phyloP scores from a whole-genome alignment of 208 protist species.

The Plasmodiophora brassicae region DNA sequence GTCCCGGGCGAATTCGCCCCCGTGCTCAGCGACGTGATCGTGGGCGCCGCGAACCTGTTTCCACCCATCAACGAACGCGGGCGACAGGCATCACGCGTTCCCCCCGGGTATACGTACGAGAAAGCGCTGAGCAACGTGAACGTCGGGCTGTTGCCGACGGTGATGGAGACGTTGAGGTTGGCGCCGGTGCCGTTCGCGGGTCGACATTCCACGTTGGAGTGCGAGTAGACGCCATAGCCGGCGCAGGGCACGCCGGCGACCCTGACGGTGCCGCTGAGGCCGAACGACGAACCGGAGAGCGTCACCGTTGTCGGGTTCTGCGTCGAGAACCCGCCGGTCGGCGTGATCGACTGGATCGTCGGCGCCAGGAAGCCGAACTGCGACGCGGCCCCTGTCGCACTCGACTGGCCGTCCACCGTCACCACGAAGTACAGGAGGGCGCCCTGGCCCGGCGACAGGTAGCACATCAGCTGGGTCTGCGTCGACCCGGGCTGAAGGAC shows the following conservation, averaged over 20 bases:
- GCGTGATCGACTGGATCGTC: background rate
- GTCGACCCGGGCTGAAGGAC: background rate
- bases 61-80: no score
- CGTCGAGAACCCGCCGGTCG: background rate
- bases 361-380: background rate
- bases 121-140: background rate
- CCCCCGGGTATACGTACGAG: no score
- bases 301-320: background rate
- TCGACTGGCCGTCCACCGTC: background rate
- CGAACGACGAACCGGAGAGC: background rate
- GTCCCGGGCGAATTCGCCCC: background rate
- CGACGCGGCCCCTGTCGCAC: background rate
- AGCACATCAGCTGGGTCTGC: background rate
- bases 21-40: background rate
- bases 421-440: background rate
- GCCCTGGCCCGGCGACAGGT: background rate
- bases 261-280: background rate
- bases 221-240: background rate
- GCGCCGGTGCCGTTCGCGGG: background rate
- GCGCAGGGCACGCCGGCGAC: background rate
- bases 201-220: background rate
- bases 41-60: no score
- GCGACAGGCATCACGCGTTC: no score
- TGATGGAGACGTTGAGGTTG: background rate
- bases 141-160: background rate